Percentiles rank a stretch among this genome's conserved stretches.
Evolutionary conservation across 2,329 filamentous ascomycete genomes (phyloP).

Genomic region (Fusarium robinianum): DNA sequence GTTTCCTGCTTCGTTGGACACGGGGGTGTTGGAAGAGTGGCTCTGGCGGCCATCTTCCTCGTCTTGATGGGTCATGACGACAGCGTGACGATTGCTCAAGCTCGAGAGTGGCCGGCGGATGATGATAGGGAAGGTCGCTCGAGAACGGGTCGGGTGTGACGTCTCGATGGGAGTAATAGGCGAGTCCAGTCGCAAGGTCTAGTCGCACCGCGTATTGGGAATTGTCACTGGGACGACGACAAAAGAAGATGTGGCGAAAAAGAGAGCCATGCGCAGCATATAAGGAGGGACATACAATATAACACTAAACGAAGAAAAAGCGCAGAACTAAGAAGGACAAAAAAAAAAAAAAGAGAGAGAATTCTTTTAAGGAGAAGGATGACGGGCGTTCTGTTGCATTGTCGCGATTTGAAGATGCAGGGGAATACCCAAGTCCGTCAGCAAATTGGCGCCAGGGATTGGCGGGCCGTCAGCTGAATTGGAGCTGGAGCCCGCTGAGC

Average conservation of each 20-base stretch:
- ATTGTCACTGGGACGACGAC: no score
- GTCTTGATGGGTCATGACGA: constrained; percentile 17
- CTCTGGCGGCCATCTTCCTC: constrained; percentile 25
- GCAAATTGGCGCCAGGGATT: constrained; percentile 20
- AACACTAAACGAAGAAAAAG: no score
- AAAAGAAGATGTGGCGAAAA: neutral
- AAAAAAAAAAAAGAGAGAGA: neutral
- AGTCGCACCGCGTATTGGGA: no score
- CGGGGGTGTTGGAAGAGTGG: constrained; percentile 31
- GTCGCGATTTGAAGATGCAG: constrained; percentile 22
- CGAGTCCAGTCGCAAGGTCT: no score
- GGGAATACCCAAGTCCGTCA: constrained; percentile 25
- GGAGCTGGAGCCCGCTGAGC: no score
- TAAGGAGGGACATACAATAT: no score
- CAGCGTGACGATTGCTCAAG: constrained; percentile 1
- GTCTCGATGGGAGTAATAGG: no score
- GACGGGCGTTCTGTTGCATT: constrained; percentile 4
- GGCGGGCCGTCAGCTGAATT: constrained; percentile 9
- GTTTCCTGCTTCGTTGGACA: constrained; percentile 21
- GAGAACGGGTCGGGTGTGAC: constrained; percentile 16
- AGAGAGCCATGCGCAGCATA: no score
- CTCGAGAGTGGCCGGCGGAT: neutral
- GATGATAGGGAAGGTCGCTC: neutral
- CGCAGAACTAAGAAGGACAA: neutral
- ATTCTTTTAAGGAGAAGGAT: constrained; percentile 7